Percentiles rank a stretch among this genome's conserved stretches.
phyloP scores from a whole-genome alignment of 1,139 yeast species.

The Geotrichum fermentans region DNA sequence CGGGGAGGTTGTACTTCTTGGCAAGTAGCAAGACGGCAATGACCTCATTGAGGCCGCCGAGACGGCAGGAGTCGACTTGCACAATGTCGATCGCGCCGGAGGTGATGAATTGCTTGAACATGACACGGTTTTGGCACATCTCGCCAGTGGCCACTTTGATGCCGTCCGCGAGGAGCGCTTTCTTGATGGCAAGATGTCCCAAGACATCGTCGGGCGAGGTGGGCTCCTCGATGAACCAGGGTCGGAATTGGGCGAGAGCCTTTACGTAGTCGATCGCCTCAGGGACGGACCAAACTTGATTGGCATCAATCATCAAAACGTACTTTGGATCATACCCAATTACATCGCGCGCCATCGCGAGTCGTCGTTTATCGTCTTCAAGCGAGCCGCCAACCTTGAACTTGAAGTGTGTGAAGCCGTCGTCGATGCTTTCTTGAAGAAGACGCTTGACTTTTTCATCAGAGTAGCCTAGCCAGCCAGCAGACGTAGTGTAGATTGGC shows the following conservation, averaged over 20 bases:
- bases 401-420: conserved; percentile 42
- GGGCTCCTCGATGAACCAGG: conserved; percentile 43
- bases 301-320: conserved; percentile 38
- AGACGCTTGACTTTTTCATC: conserved; percentile 41
- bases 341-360: conserved; percentile 40
- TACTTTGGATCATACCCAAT: conserved; percentile 38
- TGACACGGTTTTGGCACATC: conserved; percentile 42
- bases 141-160: conserved; percentile 44
- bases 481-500: conserved; percentile 45
- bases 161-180: conserved; percentile 39
- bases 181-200: conserved; percentile 39
- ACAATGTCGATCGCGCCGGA: conserved; percentile 40
- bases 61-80: conserved; percentile 41
- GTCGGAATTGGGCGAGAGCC: conserved; percentile 38
- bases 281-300: conserved; percentile 43
- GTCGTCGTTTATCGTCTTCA: conserved; percentile 38
- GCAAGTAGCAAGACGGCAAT: conserved; percentile 41
- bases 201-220: conserved; percentile 42
- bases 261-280: conserved; percentile 42
- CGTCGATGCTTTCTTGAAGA: conserved; percentile 36
- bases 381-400: conserved; percentile 42
- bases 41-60: conserved; percentile 42
- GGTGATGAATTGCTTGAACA: conserved; percentile 40
- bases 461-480: conserved; percentile 44
- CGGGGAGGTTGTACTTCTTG: conserved; percentile 39